phyloP scores from a whole-genome alignment of 2,329 filamentous ascomycete genomes.

The Coniochaeta sp. region DNA sequence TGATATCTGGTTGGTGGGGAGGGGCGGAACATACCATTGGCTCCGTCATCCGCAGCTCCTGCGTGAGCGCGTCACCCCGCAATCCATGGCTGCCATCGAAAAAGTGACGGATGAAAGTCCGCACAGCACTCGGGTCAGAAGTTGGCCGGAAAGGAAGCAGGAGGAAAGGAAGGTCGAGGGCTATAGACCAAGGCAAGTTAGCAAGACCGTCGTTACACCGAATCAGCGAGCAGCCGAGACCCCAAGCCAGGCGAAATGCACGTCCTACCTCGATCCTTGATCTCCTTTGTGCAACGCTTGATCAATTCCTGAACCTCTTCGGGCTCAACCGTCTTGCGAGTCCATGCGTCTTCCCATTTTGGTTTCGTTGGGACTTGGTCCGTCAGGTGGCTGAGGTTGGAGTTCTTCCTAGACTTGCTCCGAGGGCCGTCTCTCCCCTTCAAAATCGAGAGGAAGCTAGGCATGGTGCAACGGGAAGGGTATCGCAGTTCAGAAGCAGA shows the following conservation, averaged over 20 bases:
- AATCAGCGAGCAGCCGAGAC: not conserved
- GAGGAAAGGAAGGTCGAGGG: conserved; percentile 84
- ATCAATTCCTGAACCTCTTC: conserved; percentile 89
- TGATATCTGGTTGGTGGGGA: conserved; percentile 9
- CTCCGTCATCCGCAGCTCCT: conserved; percentile 87
- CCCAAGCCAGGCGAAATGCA: conserved; percentile 15
- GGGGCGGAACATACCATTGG: conserved; percentile 77
- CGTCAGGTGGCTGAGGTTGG: conserved; percentile 39
- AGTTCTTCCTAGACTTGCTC: conserved; percentile 58
- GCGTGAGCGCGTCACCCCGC: conserved; percentile 63
- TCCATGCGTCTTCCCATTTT: conserved; percentile 83
- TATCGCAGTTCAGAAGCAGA: conserved; percentile 1
- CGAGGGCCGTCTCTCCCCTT: conserved; percentile 67
- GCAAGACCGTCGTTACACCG: not conserved
- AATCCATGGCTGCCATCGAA: conserved; percentile 65
- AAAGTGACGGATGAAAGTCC: conserved; percentile 87
- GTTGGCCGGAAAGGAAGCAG: conserved; percentile 90
- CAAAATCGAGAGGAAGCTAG: conserved; percentile 55
- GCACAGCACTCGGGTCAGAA: conserved; percentile 84
- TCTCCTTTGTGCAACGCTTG: conserved; percentile 76
- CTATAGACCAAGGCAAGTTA: conserved; percentile 33
- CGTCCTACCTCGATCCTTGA: conserved; percentile 84
- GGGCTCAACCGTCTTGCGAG: conserved; percentile 71
- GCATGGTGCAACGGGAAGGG: conserved; percentile 32
- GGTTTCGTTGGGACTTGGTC: conserved; percentile 58